Evolutionary conservation across 1,284 basidiomycete genomes (phyloP), one percentile per base, ranked within the genome.

Genomic region (Peniophora sp.): DNA sequence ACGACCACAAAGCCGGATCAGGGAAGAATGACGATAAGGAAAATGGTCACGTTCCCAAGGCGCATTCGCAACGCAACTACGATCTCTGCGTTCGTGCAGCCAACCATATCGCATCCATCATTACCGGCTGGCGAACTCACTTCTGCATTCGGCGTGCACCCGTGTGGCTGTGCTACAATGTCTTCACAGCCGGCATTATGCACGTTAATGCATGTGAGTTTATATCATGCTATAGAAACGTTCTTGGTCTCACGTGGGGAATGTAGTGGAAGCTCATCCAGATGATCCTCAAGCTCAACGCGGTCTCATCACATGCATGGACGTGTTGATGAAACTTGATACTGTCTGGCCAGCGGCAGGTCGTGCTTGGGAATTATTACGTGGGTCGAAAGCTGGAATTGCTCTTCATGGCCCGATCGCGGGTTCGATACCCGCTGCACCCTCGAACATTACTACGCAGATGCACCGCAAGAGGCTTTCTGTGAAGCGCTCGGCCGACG

Each of bases 181-280:
- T 91, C 22, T 93, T 92, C 68, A 85, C 82, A 8, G 89, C 89
- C 18, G 81, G 82, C 52, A 83, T 92, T 55, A 90, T 90, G 83
- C 89, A 91, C 60, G 79, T 87, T 47, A 81, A 79, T 1, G 80
- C 72, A 34, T 65, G 87, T 88, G 52, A 51, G 72, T 67, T 43
- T 12, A 44, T 46, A 47, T 45, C 51, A 53, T 17, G 18, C 37
- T 3, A n/a, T n/a, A n/a, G 27, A 32, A 32, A 12, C 12, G 32
- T 23, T 34, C 12, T 1, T 20, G 27, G 17, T 22, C 42, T 18
- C 46, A 2, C 3, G 35, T 50, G 27, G 5, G 5, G 6, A 32
- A 6, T 5, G 15, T 52, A 87, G 86, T 88, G 45, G 79, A 77
- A 24, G 68, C 74, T 14, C 76, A 79, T 61, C 77, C 82, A 1